Base-by-base conservation (phyloP, 2,329 filamentous ascomycete genomes). In the Macrophomina phaseolina region DNA sequence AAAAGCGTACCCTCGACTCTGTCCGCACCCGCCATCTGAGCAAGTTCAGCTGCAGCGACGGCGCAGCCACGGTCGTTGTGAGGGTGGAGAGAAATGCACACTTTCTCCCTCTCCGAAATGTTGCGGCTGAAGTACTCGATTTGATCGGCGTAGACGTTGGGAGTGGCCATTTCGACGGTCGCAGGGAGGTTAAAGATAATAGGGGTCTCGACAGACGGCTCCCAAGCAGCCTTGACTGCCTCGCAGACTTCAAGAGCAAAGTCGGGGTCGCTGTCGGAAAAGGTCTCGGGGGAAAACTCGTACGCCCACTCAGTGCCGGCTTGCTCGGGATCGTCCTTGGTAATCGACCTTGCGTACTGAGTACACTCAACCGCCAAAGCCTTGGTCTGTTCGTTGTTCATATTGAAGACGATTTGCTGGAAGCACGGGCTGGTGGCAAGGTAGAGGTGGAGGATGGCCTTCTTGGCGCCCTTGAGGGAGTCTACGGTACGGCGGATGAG, bases 111-210 rank as follows among this genome's bases (percentile, higher is more conserved):
- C 79, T 97, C 91, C 0, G 86, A 86, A 75, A 98, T 93, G 77
- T 94, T 86, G 63, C 85, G 87, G 83, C 93, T 97, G 80, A 99
- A 99, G 81, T 92, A 97, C 78, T 99, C 95, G 69, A 99, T 92
- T 81, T 96, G 91, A 76, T 99, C 95, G 60, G 95, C 95, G 77
- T 95, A 99, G 56, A 97, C 87, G 77, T 99, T 99, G 40, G 94
- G 94, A 0, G 95, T 97, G 0, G 92, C 82, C 89, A 97, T 90
- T 81, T 99, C 95, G 42, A 98, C 94, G 0, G 95, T 99, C 1
- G 95, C 94, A 0, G 95, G 94, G 62, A 99, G 85, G 82, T 98
- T 98, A 85, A 99, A 95, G 77, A 99, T 97, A 79, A 99, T 92
- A 56, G 90, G 92, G 72, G 89, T 90, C 78, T 92, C 88, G 46